Conservation (phyloP, 2,329 filamentous ascomycete species). For the Aureobasidium sp. region DNA sequence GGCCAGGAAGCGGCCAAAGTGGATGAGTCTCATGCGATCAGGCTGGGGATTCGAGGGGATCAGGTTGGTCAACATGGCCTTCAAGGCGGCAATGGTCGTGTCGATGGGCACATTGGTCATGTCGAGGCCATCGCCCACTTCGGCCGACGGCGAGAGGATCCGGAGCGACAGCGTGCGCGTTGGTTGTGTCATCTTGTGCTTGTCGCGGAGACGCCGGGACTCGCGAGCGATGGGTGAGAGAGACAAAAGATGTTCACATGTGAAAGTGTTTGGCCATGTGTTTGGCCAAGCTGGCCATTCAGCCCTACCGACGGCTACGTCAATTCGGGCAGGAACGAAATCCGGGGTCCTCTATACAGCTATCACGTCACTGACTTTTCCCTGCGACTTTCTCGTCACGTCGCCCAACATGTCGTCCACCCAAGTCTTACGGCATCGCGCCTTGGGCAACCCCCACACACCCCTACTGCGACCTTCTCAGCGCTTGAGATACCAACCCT, state of each 20-base stretch:
- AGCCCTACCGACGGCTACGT: neutral
- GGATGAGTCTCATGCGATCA: constrained; percentile 50
- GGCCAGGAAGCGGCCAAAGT: constrained; percentile 47
- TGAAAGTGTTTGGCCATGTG: neutral
- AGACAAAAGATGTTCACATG: neutral
- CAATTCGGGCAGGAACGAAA: constrained; percentile 1
- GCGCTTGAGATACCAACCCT: neutral
- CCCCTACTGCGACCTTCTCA: neutral
- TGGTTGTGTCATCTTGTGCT: neutral
- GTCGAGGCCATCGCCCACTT: constrained; percentile 10
- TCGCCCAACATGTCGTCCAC: constrained; percentile 7
- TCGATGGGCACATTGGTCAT: constrained; percentile 20
- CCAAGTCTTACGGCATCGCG: neutral
- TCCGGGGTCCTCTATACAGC: neutral
- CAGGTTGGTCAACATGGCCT: constrained; percentile 43
- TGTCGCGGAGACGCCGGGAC: neutral
- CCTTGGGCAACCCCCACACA: neutral
- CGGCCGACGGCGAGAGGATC: constrained; percentile 16
- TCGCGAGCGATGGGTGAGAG: neutral
- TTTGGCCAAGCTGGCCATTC: constrained; percentile 6
- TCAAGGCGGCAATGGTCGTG: constrained; percentile 47
- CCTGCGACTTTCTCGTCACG: neutral
- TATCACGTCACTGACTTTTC: constrained; percentile 5
- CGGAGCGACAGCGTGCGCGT: constrained; percentile 13
- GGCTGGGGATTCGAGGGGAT: constrained; percentile 42